A percentile compares a stretch with the other conserved stretches of the same genome.
Evolutionary conservation across 768 basidiomycete genomes (phyloP).

Genomic region (Serpula lacrymans): DNA sequence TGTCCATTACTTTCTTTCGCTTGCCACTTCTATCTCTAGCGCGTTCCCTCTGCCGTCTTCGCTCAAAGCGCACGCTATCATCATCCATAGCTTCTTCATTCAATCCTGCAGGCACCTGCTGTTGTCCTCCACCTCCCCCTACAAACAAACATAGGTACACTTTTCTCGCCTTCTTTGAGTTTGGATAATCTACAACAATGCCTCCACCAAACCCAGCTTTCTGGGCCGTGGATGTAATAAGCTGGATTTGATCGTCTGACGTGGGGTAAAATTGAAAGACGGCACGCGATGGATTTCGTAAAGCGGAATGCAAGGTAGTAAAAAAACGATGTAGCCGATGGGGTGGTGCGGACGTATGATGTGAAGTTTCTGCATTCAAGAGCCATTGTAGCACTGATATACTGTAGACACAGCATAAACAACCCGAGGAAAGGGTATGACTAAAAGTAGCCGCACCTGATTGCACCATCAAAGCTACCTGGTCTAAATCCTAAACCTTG

Average conservation of each 20-base stretch:
- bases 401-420: slow-evolving; percentile 38
- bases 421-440: background rate
- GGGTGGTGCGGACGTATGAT: slow-evolving; percentile 84
- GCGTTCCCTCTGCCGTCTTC: slow-evolving; percentile 66
- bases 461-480: slow-evolving; percentile 96
- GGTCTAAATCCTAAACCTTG: slow-evolving; percentile 97
- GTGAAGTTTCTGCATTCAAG: slow-evolving; percentile 91
- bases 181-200: slow-evolving; percentile 94
- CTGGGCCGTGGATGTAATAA: slow-evolving; percentile 91
- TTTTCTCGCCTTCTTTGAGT: slow-evolving; percentile 93
- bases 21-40: slow-evolving; percentile 59
- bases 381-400: slow-evolving; percentile 99
- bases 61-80: slow-evolving; percentile 68
- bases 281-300: slow-evolving; percentile 82
- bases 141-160: slow-evolving; percentile 93
- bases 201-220: slow-evolving; percentile 97
- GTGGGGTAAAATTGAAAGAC: slow-evolving; percentile 95
- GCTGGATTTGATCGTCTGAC: slow-evolving; percentile 93
- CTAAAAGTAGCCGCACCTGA: slow-evolving; percentile 77
- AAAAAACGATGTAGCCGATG: slow-evolving; percentile 87
- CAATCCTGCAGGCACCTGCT: slow-evolving; percentile 70
- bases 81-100: slow-evolving; percentile 61
- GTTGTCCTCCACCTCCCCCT: slow-evolving; percentile 61
- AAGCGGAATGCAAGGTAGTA: slow-evolving; percentile 84
- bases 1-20: slow-evolving; percentile 69